These are phyloP conservation scores for Coemansia reversa DNA, from an alignment of 192 early-diverging fungal species.

Conservation along the genomic window DNA sequence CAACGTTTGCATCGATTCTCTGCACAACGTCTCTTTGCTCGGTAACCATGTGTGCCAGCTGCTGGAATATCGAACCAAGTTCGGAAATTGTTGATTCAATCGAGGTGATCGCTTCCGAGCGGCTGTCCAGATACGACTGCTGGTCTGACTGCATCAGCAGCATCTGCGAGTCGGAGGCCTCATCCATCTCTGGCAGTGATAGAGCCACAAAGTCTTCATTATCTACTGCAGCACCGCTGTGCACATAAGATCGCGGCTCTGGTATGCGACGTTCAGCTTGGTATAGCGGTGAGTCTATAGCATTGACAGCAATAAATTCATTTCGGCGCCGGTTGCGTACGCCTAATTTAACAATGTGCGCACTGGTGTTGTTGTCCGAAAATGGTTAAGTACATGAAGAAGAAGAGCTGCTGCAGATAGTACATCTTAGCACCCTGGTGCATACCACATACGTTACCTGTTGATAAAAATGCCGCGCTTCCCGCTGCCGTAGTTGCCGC, in stretches of 20 bases:
- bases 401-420: background rate
- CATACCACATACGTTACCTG: slow-evolving; percentile 26
- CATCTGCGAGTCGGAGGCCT: slow-evolving; percentile 67
- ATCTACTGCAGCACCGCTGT: slow-evolving; percentile 13
- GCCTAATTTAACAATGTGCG: slow-evolving; percentile 19
- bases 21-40: slow-evolving; percentile 87
- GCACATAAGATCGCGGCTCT: slow-evolving; percentile 6
- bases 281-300: slow-evolving; percentile 60
- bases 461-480: slow-evolving; percentile 18
- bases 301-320: slow-evolving; percentile 9
- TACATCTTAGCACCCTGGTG: background rate
- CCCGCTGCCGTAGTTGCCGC: slow-evolving; percentile 24
- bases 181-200: slow-evolving; percentile 56
- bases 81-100: slow-evolving; percentile 98
- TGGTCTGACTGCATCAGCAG: slow-evolving; percentile 62
- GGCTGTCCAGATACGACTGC: slow-evolving; percentile 83
- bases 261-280: slow-evolving; percentile 53
- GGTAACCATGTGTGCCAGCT: slow-evolving; percentile 82
- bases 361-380: background rate
- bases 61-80: slow-evolving; percentile 84
- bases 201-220: slow-evolving; percentile 55
- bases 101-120: slow-evolving; percentile 88
- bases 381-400: background rate
- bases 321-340: slow-evolving; percentile 46
- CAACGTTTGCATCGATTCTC: slow-evolving; percentile 92